Conservation (phyloP, 176 grass and related monocot genomes). For the Themeda triandra region DNA sequence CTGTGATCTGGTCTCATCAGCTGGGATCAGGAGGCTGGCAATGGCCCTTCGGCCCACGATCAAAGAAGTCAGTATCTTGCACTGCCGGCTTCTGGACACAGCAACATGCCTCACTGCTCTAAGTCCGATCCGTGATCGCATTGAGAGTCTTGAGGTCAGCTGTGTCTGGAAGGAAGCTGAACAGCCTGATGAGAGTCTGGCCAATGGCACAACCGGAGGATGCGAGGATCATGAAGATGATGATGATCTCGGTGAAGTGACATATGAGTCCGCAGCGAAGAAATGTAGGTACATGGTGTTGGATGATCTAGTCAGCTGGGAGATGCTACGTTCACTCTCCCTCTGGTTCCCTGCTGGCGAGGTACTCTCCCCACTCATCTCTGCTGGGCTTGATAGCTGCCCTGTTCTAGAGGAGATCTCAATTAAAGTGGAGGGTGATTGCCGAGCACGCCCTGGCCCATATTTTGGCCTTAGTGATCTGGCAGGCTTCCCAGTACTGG, state of each 20-base stretch:
- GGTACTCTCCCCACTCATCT: conserved; percentile 57
- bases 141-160: conserved; percentile 85
- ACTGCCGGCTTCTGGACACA: conserved; percentile 64
- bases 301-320: conserved; percentile 61
- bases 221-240: conserved; percentile 32
- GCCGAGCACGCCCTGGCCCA: conserved; percentile 36
- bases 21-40: conserved; percentile 53
- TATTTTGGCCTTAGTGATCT: conserved; percentile 66
- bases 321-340: conserved; percentile 64
- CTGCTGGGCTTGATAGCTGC: conserved; percentile 61
- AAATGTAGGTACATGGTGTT: conserved; percentile 59
- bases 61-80: conserved; percentile 68
- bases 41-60: conserved; percentile 43
- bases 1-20: conserved; percentile 54
- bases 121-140: conserved; percentile 51
- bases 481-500: conserved; percentile 46
- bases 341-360: conserved; percentile 86
- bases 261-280: conserved; percentile 54
- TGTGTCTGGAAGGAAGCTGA: conserved; percentile 60
- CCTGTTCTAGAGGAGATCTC: conserved; percentile 73
- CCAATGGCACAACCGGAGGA: conserved; percentile 19
- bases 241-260: conserved; percentile 12
- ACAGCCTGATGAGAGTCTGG: not conserved
- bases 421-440: conserved; percentile 94
- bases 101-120: conserved; percentile 52